A percentile compares a stretch with the other conserved stretches of the same genome.
Conservation (phyloP, 345 rosid genomes). For the Eucalyptus regnans region DNA sequence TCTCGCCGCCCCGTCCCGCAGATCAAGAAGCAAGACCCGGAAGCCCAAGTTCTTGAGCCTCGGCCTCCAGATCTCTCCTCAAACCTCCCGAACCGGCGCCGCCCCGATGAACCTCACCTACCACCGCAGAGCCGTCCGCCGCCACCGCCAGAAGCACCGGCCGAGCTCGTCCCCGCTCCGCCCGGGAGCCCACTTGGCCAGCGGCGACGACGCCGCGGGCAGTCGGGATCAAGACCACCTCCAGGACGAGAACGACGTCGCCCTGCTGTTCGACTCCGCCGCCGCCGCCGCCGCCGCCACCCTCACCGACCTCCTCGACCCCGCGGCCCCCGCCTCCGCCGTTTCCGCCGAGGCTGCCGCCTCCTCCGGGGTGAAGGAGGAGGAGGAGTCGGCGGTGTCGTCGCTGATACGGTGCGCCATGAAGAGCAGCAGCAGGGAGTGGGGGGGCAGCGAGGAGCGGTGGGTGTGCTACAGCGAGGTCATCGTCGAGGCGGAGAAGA, state of each 20-base stretch:
- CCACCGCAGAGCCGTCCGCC: not conserved
- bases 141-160: conserved; percentile 1
- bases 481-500: conserved; percentile 55
- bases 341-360: not conserved
- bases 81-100: not conserved
- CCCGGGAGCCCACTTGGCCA: conserved; percentile 10
- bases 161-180: conserved; percentile 30
- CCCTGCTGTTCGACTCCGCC: conserved; percentile 28
- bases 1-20: conserved; percentile 11
- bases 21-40: conserved; percentile 41
- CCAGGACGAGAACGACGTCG: conserved; percentile 29
- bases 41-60: conserved; percentile 67
- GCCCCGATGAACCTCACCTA: not conserved
- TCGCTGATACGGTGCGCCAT: conserved; percentile 54
- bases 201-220: not conserved
- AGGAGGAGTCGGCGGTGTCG: not conserved
- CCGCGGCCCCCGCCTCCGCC: not conserved
- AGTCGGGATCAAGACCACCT: conserved; percentile 5
- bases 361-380: not conserved
- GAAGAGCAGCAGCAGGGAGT: conserved; percentile 31
- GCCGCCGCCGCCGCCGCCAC: conserved; percentile 29
- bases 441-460: conserved; percentile 53
- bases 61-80: conserved; percentile 21
- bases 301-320: conserved; percentile 49
- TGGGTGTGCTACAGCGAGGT: conserved; percentile 88